Evolutionary conservation across 345 rosid genomes (phyloP), one percentile per base, ranked within the genome.

Genomic region (Ceriops zippeliana): DNA sequence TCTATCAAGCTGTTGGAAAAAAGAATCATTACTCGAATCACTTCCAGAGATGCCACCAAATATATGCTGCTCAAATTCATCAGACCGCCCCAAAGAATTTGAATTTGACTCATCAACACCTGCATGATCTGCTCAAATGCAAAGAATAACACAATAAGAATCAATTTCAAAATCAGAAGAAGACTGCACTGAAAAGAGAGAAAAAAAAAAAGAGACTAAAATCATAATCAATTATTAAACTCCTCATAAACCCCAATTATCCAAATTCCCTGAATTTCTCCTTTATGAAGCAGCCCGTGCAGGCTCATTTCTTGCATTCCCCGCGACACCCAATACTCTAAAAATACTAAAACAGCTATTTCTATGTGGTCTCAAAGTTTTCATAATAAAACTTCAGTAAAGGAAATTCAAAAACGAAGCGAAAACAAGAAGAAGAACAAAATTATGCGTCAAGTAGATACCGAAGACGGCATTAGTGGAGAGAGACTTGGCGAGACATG

Each of bases 21-120:
- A 71, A 20, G 69, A 51, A 31, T 52, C 72, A 49, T 72, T 58
- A 7, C 57, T 65, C 0, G 73, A 76, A 70, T 68, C 54, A 35
- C 35, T 42, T 26, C 74, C 69, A 9, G 53, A 56, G 38, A 1
- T 64, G 4, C 72, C 85, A 31, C 83, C 81, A 32, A 81, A 85
- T 20, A 85, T 76, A 28, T 79, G 76, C 52, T 49, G 52, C 70
- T 81, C 82, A 54, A 66, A 70, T 1, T 80, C 83, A 52, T 85
- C 86, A 4, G 46, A 49, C 5, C 83, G 71, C 54, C 73, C 73
- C 7, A 16, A 15, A 1, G 60, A 56, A 26, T 32, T 62, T 3
- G 32, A 5, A 38, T 24, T 61, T 32, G 30, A 53, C 10, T 37
- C 46, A 6, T 63, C 31, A 58, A 17, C 37, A 31, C 16, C n/a